These are phyloP conservation scores for Populus alba DNA, from an alignment of 345 rosid genomes.

Conservation along the genomic window DNA sequence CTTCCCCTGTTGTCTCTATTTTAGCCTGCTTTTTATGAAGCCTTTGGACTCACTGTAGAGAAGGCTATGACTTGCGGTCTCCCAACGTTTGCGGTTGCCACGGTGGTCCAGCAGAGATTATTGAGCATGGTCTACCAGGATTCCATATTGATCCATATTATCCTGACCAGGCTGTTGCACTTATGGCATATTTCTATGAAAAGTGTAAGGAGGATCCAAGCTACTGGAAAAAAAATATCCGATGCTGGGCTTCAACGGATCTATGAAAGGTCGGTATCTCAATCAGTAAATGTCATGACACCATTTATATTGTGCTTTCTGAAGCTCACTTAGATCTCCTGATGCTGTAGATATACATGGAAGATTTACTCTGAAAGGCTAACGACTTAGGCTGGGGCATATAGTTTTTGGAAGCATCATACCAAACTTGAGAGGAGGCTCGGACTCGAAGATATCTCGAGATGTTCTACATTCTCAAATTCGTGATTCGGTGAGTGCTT, in stretches of 20 bases:
- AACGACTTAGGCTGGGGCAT: conserved; percentile 92
- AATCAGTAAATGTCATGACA: not conserved
- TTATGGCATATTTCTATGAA: conserved; percentile 65
- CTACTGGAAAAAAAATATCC: conserved; percentile 76
- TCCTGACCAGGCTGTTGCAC: conserved; percentile 65
- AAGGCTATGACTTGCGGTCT: conserved; percentile 99
- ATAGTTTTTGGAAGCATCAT: conserved; percentile 90
- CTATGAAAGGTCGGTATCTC: conserved; percentile 54
- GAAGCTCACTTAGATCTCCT: conserved; percentile 21
- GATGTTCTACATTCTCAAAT: conserved; percentile 97
- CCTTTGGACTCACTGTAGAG: conserved; percentile 92
- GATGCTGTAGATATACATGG: conserved; percentile 80
- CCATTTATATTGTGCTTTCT: not conserved
- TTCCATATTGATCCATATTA: conserved; percentile 96
- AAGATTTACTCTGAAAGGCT: conserved; percentile 88
- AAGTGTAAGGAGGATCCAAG: conserved; percentile 66
- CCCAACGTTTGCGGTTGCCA: conserved; percentile 89
- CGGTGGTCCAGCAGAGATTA: conserved; percentile 98
- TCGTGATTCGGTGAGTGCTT: conserved; percentile 68
- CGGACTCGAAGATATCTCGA: conserved; percentile 86
- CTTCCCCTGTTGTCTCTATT: not conserved
- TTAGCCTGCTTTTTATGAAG: conserved; percentile 99
- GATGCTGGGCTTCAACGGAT: conserved; percentile 78
- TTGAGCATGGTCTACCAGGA: conserved; percentile 77
- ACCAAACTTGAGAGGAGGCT: conserved; percentile 91